These are phyloP conservation scores for Talaromyces funiculosus DNA, from an alignment of 2,329 filamentous ascomycete species.

Conservation along the genomic window DNA sequence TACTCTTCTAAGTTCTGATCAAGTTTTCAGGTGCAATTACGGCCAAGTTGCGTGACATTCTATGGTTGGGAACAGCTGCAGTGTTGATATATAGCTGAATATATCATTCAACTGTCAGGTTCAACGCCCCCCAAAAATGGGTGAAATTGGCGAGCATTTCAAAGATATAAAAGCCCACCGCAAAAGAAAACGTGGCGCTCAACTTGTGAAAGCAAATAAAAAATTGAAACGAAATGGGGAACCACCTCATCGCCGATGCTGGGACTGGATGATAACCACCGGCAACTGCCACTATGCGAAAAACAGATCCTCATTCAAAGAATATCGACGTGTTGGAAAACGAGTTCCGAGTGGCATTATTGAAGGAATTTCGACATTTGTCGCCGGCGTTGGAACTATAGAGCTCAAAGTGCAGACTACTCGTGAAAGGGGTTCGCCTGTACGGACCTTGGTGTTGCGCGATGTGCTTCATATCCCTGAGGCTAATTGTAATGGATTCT, in stretches of 20 bases:
- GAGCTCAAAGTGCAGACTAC: slow-evolving; percentile 1
- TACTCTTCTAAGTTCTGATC: too few relatives aligned
- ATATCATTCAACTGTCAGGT: too few relatives aligned
- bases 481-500: slow-evolving; percentile 1
- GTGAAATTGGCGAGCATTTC: not conserved
- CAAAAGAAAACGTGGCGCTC: not conserved
- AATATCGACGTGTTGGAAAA: slow-evolving; percentile 3
- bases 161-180: not conserved
- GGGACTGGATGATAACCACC: not conserved
- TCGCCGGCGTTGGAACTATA: not conserved
- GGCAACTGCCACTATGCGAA: slow-evolving; percentile 10
- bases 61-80: too few relatives aligned
- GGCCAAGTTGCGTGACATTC: too few relatives aligned
- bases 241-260: not conserved
- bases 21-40: too few relatives aligned
- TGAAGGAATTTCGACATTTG: not conserved
- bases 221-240: not conserved
- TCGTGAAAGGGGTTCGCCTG: not conserved
- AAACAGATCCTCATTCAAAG: slow-evolving; percentile 4
- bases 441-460: not conserved
- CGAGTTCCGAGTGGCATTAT: not conserved
- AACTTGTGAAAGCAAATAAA: not conserved
- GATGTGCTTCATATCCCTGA: slow-evolving; percentile 5
- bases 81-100: too few relatives aligned
- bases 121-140: not conserved